Percentiles rank a stretch among this genome's conserved stretches.
Conservation (phyloP, 768 basidiomycete genomes). For the Leccinum sublutescens region DNA sequence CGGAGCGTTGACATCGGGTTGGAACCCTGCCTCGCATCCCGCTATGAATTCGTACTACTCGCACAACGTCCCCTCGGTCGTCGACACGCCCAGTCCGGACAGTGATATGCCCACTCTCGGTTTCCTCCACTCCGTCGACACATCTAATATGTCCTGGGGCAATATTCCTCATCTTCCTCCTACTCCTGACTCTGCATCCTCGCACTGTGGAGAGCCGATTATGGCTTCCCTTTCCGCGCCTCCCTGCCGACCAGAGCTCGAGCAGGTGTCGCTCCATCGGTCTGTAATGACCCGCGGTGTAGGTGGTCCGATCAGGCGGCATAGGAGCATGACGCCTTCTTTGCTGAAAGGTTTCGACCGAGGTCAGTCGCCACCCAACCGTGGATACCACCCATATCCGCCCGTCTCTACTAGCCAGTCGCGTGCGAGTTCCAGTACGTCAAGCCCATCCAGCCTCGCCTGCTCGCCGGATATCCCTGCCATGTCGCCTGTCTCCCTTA, state of each 20-base stretch:
- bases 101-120: constrained; percentile 19
- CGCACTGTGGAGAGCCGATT: constrained; percentile 44
- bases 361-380: constrained; percentile 43
- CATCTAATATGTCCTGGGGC: constrained; percentile 27
- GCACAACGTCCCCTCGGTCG: constrained; percentile 14
- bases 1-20: constrained; percentile 19
- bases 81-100: constrained; percentile 19
- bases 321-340: constrained; percentile 77
- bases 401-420: constrained; percentile 24
- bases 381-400: constrained; percentile 61
- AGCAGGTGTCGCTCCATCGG: constrained; percentile 37
- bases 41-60: constrained; percentile 25
- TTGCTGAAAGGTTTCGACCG: constrained; percentile 51
- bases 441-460: constrained; percentile 30
- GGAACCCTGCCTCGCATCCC: constrained; percentile 14
- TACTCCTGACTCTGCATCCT: constrained; percentile 21
- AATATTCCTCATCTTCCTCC: constrained; percentile 16
- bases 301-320: constrained; percentile 63
- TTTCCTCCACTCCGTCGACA: constrained; percentile 23
- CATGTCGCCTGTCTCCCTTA: constrained; percentile 18
- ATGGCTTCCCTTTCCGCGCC: constrained; percentile 54
- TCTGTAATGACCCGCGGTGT: constrained; percentile 30
- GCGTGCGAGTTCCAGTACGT: constrained; percentile 30
- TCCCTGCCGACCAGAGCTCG: constrained; percentile 66
- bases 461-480: constrained; percentile 31